phyloP scores from a whole-genome alignment of 2,329 filamentous ascomycete species.

The Akanthomyces lecanii region DNA sequence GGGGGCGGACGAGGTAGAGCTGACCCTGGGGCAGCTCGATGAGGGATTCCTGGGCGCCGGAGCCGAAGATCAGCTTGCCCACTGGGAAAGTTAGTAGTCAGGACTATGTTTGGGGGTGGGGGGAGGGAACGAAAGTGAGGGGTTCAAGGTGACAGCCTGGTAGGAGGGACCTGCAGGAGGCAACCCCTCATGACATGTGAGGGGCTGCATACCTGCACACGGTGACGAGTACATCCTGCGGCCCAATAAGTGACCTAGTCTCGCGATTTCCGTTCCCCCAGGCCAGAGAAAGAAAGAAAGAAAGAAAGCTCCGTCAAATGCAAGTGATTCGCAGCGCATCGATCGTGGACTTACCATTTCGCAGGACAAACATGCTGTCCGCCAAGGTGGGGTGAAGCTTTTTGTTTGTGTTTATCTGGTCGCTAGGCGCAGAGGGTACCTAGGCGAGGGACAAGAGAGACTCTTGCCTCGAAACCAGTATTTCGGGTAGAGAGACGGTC shows the following conservation, averaged over 20 bases:
- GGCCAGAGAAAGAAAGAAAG: neutral
- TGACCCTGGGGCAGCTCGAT: slow-evolving; percentile 94
- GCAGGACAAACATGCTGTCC: slow-evolving; percentile 36
- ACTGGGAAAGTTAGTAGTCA: slow-evolving; percentile 46
- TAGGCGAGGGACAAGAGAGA: neutral
- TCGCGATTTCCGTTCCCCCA: neutral
- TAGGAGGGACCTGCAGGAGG: neutral
- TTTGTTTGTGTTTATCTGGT: slow-evolving; percentile 7
- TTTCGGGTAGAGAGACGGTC: neutral
- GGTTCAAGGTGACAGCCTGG: slow-evolving; percentile 29
- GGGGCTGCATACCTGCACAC: neutral
- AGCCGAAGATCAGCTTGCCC: slow-evolving; percentile 89
- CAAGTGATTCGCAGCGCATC: neutral
- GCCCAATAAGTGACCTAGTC: neutral
- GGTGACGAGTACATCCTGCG: neutral
- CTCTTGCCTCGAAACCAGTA: neutral
- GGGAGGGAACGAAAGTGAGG: slow-evolving; percentile 12
- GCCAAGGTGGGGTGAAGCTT: slow-evolving; percentile 15
- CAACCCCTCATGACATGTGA: slow-evolving; percentile 34
- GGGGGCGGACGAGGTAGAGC: slow-evolving; percentile 91
- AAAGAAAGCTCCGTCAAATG: neutral
- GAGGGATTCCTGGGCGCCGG: slow-evolving; percentile 80
- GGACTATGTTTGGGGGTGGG: neutral
- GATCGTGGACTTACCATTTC: slow-evolving; percentile 32
- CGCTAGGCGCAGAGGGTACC: neutral